Base-by-base conservation (phyloP, 2,329 filamentous ascomycete genomes). In the Orbilia ellipsospora region DNA sequence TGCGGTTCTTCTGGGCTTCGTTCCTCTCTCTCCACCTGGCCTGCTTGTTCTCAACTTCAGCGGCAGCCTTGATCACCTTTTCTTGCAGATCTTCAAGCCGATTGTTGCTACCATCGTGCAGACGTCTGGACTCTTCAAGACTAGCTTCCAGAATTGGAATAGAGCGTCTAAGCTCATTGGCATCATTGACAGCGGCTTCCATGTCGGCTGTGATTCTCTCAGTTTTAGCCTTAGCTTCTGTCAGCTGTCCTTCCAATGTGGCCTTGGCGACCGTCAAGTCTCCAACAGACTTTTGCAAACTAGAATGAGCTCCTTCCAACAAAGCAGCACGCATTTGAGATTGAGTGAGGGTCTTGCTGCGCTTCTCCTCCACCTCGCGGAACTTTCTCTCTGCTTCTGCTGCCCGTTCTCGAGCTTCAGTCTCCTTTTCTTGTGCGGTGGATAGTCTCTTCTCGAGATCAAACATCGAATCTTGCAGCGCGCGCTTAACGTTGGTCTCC, bases 51-150 rank as follows among this genome's bases (percentile, higher is more conserved):
- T 91, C 89, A 77, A 97, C 89, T 77, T 96, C 90, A 55, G 89
- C 88, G 63, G 92, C 90, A 57, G 93, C 92, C 67, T 86, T 86
- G 36, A 89, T 88, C 90, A 98, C 94, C 79, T 97, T 93, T 77
- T 93, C 88, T 82, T 98, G 94, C 45, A 99, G 85, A 73, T 89
- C 89, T 79, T 94, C 88, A 80, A 97, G 91, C 82, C 95, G 96
- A 81, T 86, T 85, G 78, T 93, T 90, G 88, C 96, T 94, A 75
- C 87, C 89, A 81, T 97, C 92, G 70, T 93, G 90, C 73, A 96
- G 88, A 77, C 90, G 89, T 80, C 94, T 89, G 80, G 93, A 94
- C 83, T 97, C 94, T 80, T 95, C 90, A 50, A 95, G 88, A 81
- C 96, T 93, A 54, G 87, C 87, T 77, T 90, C 89, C 66, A 97